phyloP scores from a whole-genome alignment of 257 asterid species.

The Solanum boliviense region DNA sequence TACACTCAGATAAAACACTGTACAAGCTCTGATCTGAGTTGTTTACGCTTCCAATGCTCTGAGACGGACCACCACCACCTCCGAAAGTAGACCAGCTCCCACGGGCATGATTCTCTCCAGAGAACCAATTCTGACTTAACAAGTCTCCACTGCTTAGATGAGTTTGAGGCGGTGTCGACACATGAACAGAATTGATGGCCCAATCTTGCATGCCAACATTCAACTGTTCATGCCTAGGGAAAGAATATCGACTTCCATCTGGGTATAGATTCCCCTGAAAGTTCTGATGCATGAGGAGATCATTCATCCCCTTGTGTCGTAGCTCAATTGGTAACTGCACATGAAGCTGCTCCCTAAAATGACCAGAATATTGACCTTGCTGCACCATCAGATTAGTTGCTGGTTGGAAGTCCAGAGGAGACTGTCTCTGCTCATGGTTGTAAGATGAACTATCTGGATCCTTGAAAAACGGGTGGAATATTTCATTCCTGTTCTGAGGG shows the following conservation, averaged over 20 bases:
- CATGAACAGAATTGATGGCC: constrained; percentile 32
- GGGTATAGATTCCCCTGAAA: constrained; percentile 35
- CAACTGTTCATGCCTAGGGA: constrained; percentile 36
- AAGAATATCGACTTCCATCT: constrained; percentile 36
- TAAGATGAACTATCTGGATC: constrained; percentile 34
- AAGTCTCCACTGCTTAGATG: constrained; percentile 36
- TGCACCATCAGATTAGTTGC: constrained; percentile 38
- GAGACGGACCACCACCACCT: constrained; percentile 26
- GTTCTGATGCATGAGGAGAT: constrained; percentile 39
- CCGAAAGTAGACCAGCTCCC: constrained; percentile 55
- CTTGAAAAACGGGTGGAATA: constrained; percentile 53
- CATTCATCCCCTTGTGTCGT: constrained; percentile 57
- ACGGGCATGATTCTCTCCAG: constrained; percentile 34
- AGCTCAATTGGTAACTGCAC: constrained; percentile 33
- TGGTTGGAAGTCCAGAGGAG: constrained; percentile 41
- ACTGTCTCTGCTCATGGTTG: constrained; percentile 45
- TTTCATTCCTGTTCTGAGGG: constrained; percentile 48
- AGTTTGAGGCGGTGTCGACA: constrained; percentile 37
- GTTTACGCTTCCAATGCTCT: constrained; percentile 28
- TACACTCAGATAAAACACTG: constrained; percentile 73
- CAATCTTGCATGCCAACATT: constrained; percentile 41
- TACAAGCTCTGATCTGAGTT: constrained; percentile 63
- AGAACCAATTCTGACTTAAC: constrained; percentile 44
- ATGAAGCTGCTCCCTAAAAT: constrained; percentile 43
- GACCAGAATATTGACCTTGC: constrained; percentile 42